A percentile compares a stretch with the other conserved stretches of the same genome.
phyloP scores from a whole-genome alignment of 163 green algal species.

The Scenedesmus sp. region DNA sequence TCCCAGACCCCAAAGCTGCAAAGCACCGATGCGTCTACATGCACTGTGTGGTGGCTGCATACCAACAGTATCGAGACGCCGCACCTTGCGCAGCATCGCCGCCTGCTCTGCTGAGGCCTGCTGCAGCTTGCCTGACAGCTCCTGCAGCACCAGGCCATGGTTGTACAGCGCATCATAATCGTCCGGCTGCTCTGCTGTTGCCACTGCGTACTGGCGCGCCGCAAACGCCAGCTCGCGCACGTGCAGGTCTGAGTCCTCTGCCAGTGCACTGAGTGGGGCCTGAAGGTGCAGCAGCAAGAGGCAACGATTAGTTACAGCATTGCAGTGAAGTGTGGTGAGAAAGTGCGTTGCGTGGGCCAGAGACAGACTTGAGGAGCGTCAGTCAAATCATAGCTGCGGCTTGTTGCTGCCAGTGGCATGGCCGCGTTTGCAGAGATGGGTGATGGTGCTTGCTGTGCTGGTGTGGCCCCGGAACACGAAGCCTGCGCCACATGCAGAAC shows the following conservation, averaged over 20 bases:
- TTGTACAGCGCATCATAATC: constrained; percentile 77
- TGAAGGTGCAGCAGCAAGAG: not conserved
- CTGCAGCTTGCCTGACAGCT: constrained; percentile 60
- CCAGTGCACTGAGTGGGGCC: constrained; percentile 26
- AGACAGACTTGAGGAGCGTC: too few species aligned
- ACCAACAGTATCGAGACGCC: not conserved
- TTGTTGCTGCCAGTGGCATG: too few species aligned
- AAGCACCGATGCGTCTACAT: too few species aligned
- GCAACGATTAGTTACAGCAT: not conserved
- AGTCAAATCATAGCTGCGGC: too few species aligned
- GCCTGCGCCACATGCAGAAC: too few species aligned
- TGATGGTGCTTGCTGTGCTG: too few species aligned
- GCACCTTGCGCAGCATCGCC: constrained; percentile 53
- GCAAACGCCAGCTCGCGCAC: constrained; percentile 71
- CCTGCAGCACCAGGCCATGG: constrained; percentile 77
- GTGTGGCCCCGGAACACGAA: too few species aligned
- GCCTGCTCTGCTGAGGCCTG: constrained; percentile 50
- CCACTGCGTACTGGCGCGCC: constrained; percentile 54
- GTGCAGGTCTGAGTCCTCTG: constrained; percentile 48
- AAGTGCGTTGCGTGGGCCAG: not conserved
- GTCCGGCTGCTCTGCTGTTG: constrained; percentile 10
- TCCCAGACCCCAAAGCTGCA: too few species aligned
- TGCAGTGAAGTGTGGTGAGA: not conserved
- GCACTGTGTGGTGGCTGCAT: too few species aligned
- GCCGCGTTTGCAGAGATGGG: too few species aligned